These are phyloP conservation scores for Leonotis leonurus DNA, from an alignment of 257 asterid species.

Conservation along the genomic window DNA sequence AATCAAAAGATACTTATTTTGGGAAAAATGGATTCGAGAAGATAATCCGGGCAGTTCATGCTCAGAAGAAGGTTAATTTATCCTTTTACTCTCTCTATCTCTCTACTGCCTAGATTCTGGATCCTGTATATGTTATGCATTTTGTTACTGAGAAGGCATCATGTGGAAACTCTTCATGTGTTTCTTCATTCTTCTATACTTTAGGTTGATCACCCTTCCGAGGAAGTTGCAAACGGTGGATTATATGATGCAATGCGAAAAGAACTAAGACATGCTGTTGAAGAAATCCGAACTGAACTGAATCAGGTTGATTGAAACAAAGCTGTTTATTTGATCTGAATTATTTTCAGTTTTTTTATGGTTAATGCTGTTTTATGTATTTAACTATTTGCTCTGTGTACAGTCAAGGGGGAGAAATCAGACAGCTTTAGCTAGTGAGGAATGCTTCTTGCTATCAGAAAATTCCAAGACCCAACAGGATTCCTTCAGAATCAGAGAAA, in stretches of 20 bases:
- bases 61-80: slow-evolving; percentile 60
- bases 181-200: not conserved
- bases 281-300: slow-evolving; percentile 71
- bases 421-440: slow-evolving; percentile 23
- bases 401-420: slow-evolving; percentile 34
- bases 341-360: slow-evolving; percentile 3
- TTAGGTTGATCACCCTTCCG: slow-evolving; percentile 53
- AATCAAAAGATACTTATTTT: slow-evolving; percentile 42
- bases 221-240: slow-evolving; percentile 44
- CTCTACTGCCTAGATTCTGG: not conserved
- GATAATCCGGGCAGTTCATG: slow-evolving; percentile 62
- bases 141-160: slow-evolving; percentile 4
- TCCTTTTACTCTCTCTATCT: not conserved
- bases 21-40: slow-evolving; percentile 55
- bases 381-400: slow-evolving; percentile 11
- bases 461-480: slow-evolving; percentile 20
- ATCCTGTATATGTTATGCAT: not conserved
- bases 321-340: slow-evolving; percentile 17
- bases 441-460: slow-evolving; percentile 33
- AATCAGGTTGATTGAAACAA: slow-evolving; percentile 47
- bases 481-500: slow-evolving; percentile 31
- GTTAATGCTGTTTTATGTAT: not conserved
- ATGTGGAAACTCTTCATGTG: not conserved
- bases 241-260: slow-evolving; percentile 68
- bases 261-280: slow-evolving; percentile 79